phyloP scores from a whole-genome alignment of 2,329 filamentous ascomycete species.

The Aspergillus spinulosporus region DNA sequence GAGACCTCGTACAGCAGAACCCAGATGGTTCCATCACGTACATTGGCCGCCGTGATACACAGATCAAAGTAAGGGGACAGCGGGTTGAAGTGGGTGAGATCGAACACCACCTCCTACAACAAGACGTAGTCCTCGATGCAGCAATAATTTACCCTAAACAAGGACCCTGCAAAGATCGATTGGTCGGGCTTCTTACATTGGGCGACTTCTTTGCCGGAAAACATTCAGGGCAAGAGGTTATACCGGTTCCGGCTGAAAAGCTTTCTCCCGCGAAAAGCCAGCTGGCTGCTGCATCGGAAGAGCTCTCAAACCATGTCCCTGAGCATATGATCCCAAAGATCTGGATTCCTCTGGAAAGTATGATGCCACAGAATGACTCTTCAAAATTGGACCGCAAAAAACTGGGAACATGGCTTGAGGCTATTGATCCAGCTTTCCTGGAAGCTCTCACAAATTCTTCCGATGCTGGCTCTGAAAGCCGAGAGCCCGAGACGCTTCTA shows the following conservation, averaged over 20 bases:
- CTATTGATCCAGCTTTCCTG: slow-evolving; percentile 1
- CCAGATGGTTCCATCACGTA: background rate
- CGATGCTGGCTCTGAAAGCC: slow-evolving; percentile 2
- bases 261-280: background rate
- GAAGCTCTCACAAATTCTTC: slow-evolving; percentile 9
- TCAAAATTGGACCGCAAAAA: slow-evolving; percentile 16
- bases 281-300: background rate
- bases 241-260: slow-evolving; percentile 1
- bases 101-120: slow-evolving; percentile 3
- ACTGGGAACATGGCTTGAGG: slow-evolving; percentile 12
- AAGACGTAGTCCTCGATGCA: slow-evolving; percentile 9
- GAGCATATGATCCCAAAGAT: slow-evolving; percentile 16
- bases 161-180: slow-evolving; percentile 9
- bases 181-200: slow-evolving; percentile 9
- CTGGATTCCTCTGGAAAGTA: slow-evolving; percentile 13
- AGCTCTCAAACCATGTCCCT: slow-evolving; percentile 7
- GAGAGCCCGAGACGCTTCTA: slow-evolving; percentile 1
- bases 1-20: background rate
- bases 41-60: background rate
- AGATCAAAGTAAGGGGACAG: background rate
- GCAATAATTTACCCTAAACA: slow-evolving; percentile 7
- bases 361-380: slow-evolving; percentile 12
- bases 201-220: slow-evolving; percentile 3
- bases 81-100: background rate
- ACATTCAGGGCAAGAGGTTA: background rate